A percentile compares a stretch with the other conserved stretches of the same genome.
Evolutionary conservation across 108 stramenopile genomes (phyloP).

Genomic region (Fistulifera pelliculosa): DNA sequence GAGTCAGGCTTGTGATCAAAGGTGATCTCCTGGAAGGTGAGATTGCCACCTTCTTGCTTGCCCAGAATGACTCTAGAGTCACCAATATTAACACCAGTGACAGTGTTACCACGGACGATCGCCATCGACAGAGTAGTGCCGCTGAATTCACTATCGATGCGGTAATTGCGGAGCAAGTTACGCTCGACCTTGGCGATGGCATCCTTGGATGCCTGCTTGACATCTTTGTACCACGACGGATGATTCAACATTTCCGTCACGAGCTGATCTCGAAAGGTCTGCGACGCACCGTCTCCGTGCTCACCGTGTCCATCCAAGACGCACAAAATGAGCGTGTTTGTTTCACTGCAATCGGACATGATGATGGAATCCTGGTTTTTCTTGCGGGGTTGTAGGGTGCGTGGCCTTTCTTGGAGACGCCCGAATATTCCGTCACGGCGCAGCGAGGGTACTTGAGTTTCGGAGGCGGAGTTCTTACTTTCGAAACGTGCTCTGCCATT

Average conservation of each 20-base stretch:
- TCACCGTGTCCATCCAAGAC: slow-evolving; percentile 98
- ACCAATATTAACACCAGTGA: slow-evolving; percentile 92
- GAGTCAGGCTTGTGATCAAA: slow-evolving; percentile 98
- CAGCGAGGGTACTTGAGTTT: slow-evolving; percentile 26
- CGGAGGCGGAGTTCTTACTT: slow-evolving; percentile 2
- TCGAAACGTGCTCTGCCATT: background rate
- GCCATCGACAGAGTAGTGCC: slow-evolving; percentile 94
- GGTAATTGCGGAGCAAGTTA: slow-evolving; percentile 78
- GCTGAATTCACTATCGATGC: slow-evolving; percentile 93
- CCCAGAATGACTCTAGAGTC: slow-evolving; percentile 88
- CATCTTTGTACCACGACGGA: slow-evolving; percentile 68
- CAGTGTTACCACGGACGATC: slow-evolving; percentile 78
- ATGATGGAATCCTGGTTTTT: slow-evolving; percentile 97
- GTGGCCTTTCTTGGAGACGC: slow-evolving; percentile 94
- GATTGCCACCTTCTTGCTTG: slow-evolving; percentile 37
- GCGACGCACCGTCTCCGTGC: slow-evolving; percentile 92
- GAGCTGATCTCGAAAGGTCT: slow-evolving; percentile 82
- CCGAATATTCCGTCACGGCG: slow-evolving; percentile 91
- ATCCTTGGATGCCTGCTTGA: slow-evolving; percentile 67
- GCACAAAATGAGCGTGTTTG: slow-evolving; percentile 85
- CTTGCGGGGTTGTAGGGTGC: slow-evolving; percentile 98
- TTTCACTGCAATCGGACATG: slow-evolving; percentile 91
- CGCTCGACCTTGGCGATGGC: slow-evolving; percentile 85
- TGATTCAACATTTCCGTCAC: slow-evolving; percentile 83
- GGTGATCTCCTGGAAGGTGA: slow-evolving; percentile 82